These are phyloP conservation scores for Kingdonia uniflora DNA, from an alignment of 164 flowering plant species.

Conservation along the genomic window DNA sequence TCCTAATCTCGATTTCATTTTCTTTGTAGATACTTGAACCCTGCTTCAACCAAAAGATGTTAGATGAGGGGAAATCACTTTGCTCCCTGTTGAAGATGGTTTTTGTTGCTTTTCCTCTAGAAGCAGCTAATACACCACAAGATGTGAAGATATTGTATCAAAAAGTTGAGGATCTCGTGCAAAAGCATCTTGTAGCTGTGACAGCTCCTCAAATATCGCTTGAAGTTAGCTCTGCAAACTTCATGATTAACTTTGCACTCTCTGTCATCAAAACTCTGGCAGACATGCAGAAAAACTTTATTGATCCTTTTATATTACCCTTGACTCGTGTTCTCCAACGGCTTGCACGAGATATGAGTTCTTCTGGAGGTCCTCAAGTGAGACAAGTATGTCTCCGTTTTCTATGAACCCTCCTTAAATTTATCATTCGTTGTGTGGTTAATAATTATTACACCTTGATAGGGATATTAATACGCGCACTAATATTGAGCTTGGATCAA, in stretches of 20 bases:
- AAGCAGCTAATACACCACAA: constrained; percentile 52
- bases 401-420: no score
- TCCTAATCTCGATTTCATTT: neutral
- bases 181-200: constrained; percentile 66
- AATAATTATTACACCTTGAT: no score
- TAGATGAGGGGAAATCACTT: constrained; percentile 89
- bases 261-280: constrained; percentile 42
- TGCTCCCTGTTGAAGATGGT: constrained; percentile 90
- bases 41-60: constrained; percentile 85
- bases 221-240: constrained; percentile 61
- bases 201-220: constrained; percentile 61
- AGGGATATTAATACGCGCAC: no score
- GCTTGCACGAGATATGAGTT: constrained; percentile 81
- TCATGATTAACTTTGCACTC: constrained; percentile 76
- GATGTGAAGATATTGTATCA: constrained; percentile 75
- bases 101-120: constrained; percentile 74
- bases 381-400: constrained; percentile 57
- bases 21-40: constrained; percentile 84
- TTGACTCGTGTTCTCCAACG: constrained; percentile 90
- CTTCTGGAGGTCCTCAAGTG: constrained; percentile 51
- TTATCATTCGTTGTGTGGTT: no score
- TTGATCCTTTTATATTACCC: constrained; percentile 48
- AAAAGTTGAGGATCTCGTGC: constrained; percentile 85
- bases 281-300: constrained; percentile 36
- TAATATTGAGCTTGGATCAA: no score